Conservation (phyloP, 768 basidiomycete species). For the Candolleomyces aberdarensis region DNA sequence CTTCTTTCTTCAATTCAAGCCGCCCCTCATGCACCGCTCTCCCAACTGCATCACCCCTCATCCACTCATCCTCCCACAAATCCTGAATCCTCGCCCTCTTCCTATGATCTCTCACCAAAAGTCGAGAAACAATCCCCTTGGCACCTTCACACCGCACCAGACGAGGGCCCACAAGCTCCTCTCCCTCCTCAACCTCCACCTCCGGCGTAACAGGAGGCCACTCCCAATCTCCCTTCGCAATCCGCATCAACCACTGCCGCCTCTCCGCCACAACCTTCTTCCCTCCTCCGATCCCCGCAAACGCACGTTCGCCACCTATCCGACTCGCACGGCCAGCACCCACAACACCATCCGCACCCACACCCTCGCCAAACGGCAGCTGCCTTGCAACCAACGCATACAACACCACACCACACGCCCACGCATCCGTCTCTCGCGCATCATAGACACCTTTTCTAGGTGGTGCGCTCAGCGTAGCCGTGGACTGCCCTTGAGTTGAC, state of each 20-base stretch:
- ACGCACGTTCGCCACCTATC: conserved; percentile 39
- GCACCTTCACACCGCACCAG: conserved; percentile 43
- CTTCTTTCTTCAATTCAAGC: neutral
- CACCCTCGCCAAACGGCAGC: conserved; percentile 70
- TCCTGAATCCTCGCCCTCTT: conserved; percentile 60
- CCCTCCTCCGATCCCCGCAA: conserved; percentile 18
- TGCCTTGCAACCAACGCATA: conserved; percentile 70
- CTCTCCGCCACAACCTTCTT: conserved; percentile 32
- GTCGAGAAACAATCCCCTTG: conserved; percentile 49
- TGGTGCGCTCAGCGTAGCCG: neutral
- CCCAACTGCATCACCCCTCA: conserved; percentile 28
- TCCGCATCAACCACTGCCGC: conserved; percentile 66
- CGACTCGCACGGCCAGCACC: conserved; percentile 24
- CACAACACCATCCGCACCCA: conserved; percentile 17
- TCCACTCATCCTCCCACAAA: conserved; percentile 59
- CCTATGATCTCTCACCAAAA: conserved; percentile 70
- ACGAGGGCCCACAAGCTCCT: conserved; percentile 32
- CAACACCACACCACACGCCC: conserved; percentile 88
- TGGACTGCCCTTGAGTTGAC: neutral
- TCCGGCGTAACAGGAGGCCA: conserved; percentile 50
- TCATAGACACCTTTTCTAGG: conserved; percentile 59
- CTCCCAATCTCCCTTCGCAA: conserved; percentile 74
- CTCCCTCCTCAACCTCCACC: conserved; percentile 10
- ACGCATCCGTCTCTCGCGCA: conserved; percentile 81
- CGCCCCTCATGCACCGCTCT: conserved; percentile 11